These are phyloP conservation scores for Cardamine chenopodiifolia DNA, from an alignment of 345 rosid genomes.

Conservation along the genomic window DNA sequence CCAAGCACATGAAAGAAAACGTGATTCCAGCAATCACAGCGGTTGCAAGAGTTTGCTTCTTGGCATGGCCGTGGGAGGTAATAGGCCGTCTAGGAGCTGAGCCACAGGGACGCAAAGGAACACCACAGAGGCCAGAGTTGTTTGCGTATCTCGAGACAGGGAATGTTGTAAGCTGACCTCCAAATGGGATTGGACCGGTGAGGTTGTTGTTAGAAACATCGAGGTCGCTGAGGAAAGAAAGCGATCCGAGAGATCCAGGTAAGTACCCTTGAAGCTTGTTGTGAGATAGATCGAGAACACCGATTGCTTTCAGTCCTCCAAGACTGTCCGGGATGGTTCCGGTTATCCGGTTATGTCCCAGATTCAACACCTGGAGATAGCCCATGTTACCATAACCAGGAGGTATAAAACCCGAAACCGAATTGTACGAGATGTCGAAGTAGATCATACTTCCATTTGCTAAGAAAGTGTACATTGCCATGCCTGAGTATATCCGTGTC, in stretches of 20 bases:
- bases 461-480: constrained; percentile 72
- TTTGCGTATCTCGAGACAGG: constrained; percentile 80
- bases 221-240: constrained; percentile 87
- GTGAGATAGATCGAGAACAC: constrained; percentile 92
- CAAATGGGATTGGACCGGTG: constrained; percentile 81
- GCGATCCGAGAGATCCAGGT: constrained; percentile 74
- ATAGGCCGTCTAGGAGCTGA: constrained; percentile 43
- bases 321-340: constrained; percentile 79
- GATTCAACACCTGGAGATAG: constrained; percentile 85
- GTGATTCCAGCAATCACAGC: constrained; percentile 71
- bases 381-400: constrained; percentile 63
- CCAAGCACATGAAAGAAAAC: constrained; percentile 65
- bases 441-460: constrained; percentile 87
- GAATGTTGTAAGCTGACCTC: constrained; percentile 95
- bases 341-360: constrained; percentile 77
- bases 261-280: constrained; percentile 72
- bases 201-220: constrained; percentile 94
- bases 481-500: constrained; percentile 81
- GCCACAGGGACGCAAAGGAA: constrained; percentile 73
- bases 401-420: constrained; percentile 70
- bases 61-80: constrained; percentile 28
- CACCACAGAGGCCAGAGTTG: constrained; percentile 92
- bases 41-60: constrained; percentile 55
- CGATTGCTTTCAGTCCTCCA: constrained; percentile 74
- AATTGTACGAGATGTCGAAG: constrained; percentile 86